Evolutionary conservation across 352 stramenopile genomes (phyloP).

Genomic region (Pythium grandisporangium): DNA sequence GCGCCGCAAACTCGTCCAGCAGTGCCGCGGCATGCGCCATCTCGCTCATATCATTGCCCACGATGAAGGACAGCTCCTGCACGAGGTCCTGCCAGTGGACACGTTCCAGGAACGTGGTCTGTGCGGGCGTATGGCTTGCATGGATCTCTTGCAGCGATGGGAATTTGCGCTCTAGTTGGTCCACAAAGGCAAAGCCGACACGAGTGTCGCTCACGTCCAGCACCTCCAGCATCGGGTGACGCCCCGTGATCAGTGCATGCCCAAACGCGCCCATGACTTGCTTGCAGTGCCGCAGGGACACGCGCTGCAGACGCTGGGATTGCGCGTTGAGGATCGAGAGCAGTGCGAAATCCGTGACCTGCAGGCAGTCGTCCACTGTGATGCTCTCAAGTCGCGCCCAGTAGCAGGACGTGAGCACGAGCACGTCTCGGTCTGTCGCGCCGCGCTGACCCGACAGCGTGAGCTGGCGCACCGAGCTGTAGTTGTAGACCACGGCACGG

Average conservation of each 20-base stretch:
- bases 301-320: conserved; percentile 43
- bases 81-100: conserved; percentile 27
- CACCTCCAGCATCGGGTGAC: conserved; percentile 39
- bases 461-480: conserved; percentile 43
- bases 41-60: conserved; percentile 49
- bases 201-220: conserved; percentile 68
- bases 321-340: conserved; percentile 78
- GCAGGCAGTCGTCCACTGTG: conserved; percentile 57
- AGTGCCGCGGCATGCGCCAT: conserved; percentile 43
- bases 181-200: conserved; percentile 31
- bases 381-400: conserved; percentile 67
- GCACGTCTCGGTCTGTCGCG: conserved; percentile 56
- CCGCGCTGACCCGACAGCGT: conserved; percentile 67
- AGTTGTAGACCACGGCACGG: conserved; percentile 52
- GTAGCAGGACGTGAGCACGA: conserved; percentile 75
- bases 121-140: conserved; percentile 63
- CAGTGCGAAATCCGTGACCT: conserved; percentile 70
- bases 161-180: conserved; percentile 41
- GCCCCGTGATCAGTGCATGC: conserved; percentile 27
- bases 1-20: conserved; percentile 32
- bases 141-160: conserved; percentile 48
- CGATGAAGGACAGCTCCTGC: conserved; percentile 43
- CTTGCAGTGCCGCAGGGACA: conserved; percentile 78
- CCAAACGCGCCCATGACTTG: conserved; percentile 49
- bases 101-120: conserved; percentile 45